A percentile compares a stretch with the other conserved stretches of the same genome.
Evolutionary conservation across 306 rosid genomes (phyloP).

Genomic region (Fragaria iinumae): DNA sequence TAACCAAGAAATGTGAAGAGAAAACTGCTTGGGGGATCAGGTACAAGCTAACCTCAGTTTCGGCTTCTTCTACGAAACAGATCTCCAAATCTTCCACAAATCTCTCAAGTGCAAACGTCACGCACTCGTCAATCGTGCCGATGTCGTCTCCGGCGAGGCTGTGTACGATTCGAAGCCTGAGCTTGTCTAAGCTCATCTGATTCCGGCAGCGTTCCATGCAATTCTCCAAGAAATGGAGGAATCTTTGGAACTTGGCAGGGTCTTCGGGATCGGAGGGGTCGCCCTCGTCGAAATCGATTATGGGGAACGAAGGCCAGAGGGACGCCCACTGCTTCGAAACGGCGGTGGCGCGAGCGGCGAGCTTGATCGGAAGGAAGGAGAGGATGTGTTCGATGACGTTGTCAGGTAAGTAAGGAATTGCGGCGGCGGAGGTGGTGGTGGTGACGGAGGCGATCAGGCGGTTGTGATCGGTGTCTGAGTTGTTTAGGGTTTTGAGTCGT

Average conservation of each 20-base stretch:
- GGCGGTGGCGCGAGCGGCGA: too few species aligned
- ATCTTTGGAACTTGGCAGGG: neutral
- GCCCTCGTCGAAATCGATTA: neutral
- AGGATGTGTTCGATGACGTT: neutral
- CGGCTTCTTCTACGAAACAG: too few species aligned
- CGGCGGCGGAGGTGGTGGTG: neutral
- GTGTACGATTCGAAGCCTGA: neutral
- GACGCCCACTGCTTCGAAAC: neutral
- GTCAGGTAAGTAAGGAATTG: neutral
- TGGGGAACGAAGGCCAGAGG: neutral
- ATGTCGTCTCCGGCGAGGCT: too few species aligned
- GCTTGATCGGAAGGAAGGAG: neutral
- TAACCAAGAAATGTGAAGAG: too few species aligned
- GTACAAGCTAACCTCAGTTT: too few species aligned
- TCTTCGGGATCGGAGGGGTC: neutral
- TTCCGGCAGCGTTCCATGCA: neutral
- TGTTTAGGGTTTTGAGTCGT: too few species aligned
- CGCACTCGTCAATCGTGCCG: too few species aligned
- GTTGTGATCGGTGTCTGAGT: too few species aligned
- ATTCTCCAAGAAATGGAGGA: neutral
- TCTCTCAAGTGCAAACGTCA: too few species aligned
- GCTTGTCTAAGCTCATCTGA: neutral
- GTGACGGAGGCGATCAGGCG: too few species aligned
- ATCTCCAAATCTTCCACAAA: too few species aligned
- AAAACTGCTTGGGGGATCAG: too few species aligned